A percentile compares a stretch with the other conserved stretches of the same genome.
phyloP scores from a whole-genome alignment of 2,329 filamentous ascomycete species.

The Penicillium sp. region DNA sequence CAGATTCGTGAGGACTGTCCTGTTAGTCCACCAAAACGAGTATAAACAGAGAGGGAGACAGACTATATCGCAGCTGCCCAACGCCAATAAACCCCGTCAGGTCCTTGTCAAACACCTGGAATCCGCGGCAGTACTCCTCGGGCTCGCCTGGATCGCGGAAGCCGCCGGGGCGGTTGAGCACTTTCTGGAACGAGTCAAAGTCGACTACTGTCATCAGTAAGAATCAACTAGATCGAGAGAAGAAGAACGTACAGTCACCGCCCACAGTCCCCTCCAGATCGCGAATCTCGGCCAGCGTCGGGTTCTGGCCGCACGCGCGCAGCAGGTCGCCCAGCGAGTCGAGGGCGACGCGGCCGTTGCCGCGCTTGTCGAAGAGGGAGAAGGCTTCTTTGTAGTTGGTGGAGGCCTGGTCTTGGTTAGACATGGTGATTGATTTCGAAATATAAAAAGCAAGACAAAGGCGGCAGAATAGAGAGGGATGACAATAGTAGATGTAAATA shows the following conservation, averaged over 20 bases:
- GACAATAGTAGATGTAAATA: too few relatives aligned
- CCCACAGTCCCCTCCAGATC: conserved; percentile 90
- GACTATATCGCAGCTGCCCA: conserved; percentile 88
- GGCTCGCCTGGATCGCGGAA: conserved; percentile 98
- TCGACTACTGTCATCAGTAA: conserved; percentile 61
- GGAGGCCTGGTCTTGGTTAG: conserved; percentile 53
- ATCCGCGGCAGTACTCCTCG: conserved; percentile 96
- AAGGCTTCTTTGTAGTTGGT: conserved; percentile 99
- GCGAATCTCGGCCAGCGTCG: conserved; percentile 85
- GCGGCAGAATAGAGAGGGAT: conserved; percentile 7
- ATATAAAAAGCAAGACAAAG: neutral
- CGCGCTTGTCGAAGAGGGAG: conserved; percentile 98
- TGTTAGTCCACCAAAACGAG: neutral
- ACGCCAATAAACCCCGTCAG: conserved; percentile 97
- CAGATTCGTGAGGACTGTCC: conserved; percentile 80
- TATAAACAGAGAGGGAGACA: conserved; percentile 16
- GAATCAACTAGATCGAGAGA: neutral
- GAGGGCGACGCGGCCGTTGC: conserved; percentile 83
- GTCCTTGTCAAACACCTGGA: conserved; percentile 99
- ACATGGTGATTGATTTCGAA: conserved; percentile 21
- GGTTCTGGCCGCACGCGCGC: conserved; percentile 96
- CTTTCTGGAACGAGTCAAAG: conserved; percentile 94
- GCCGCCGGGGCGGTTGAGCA: conserved; percentile 94
- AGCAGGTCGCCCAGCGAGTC: conserved; percentile 89
- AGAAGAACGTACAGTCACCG: conserved; percentile 75